phyloP scores from a whole-genome alignment of 2,329 filamentous ascomycete species.

The Verticillium tricorpus region DNA sequence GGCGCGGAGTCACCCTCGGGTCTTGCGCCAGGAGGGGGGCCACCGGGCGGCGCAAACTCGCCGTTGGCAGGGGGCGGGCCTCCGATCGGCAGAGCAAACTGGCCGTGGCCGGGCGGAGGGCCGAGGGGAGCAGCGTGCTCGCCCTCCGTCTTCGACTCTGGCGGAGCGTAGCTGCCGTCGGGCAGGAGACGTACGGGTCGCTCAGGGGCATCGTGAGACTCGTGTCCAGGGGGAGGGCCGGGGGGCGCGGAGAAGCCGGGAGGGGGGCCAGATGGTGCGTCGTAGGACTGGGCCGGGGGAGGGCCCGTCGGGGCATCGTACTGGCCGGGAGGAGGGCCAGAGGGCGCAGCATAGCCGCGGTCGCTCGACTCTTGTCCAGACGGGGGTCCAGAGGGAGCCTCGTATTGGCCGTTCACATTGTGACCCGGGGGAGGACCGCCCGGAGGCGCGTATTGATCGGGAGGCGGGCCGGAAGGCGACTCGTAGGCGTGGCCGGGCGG shows the following conservation, averaged over 20 bases:
- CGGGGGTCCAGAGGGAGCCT: slow-evolving; percentile 15
- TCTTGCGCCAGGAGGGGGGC: slow-evolving; percentile 16
- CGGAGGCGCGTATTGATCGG: slow-evolving; percentile 15
- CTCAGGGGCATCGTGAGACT: slow-evolving; percentile 14
- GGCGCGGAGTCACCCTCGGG: background rate
- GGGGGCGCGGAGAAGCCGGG: slow-evolving; percentile 19
- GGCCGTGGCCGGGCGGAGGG: slow-evolving; percentile 15
- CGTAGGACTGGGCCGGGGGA: slow-evolving; percentile 18
- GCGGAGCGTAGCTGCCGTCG: slow-evolving; percentile 15
- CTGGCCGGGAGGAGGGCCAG: slow-evolving; percentile 14
- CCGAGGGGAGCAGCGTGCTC: slow-evolving; percentile 17
- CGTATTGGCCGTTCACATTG: slow-evolving; percentile 8
- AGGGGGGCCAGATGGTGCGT: slow-evolving; percentile 16
- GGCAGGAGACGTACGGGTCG: slow-evolving; percentile 11
- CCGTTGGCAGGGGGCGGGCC: slow-evolving; percentile 19
- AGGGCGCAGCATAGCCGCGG: slow-evolving; percentile 13
- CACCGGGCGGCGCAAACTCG: slow-evolving; percentile 11
- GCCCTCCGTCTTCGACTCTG: slow-evolving; percentile 12
- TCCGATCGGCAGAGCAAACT: slow-evolving; percentile 23
- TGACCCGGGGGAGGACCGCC: slow-evolving; percentile 15
- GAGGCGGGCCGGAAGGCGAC: slow-evolving; percentile 22
- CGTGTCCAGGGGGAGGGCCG: slow-evolving; percentile 15
- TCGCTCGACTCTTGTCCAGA: background rate
- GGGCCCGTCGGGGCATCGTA: slow-evolving; percentile 28
- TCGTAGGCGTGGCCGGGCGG: slow-evolving; percentile 15